A percentile compares a stretch with the other conserved stretches of the same genome.
Evolutionary conservation across 1,139 yeast genomes (phyloP).

Genomic region (Suhomyces maxii): DNA sequence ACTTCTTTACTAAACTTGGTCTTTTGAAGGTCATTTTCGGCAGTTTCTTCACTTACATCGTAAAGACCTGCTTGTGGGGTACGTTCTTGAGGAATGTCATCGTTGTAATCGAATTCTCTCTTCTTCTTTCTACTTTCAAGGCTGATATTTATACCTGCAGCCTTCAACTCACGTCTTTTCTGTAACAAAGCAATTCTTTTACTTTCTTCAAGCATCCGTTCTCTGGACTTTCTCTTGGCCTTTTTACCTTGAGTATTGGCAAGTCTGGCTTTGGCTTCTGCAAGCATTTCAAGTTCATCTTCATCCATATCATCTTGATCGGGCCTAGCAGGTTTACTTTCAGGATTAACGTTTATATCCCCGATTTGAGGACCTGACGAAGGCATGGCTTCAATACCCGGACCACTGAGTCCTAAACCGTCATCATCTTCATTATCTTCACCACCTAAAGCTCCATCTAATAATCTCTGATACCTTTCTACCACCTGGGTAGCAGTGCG

Average conservation of each 20-base stretch:
- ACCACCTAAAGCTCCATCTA: constrained; percentile 53
- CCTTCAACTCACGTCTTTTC: constrained; percentile 80
- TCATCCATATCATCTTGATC: constrained; percentile 80
- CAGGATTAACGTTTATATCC: constrained; percentile 70
- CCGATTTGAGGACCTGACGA: constrained; percentile 47
- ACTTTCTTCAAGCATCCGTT: constrained; percentile 72
- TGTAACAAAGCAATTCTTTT: constrained; percentile 74
- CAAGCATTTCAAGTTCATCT: constrained; percentile 87
- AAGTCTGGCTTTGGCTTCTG: constrained; percentile 89
- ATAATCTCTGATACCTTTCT: constrained; percentile 77
- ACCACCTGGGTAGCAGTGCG: constrained; percentile 86
- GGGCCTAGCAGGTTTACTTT: constrained; percentile 80
- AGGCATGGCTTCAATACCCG: constrained; percentile 58
- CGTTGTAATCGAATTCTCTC: constrained; percentile 76
- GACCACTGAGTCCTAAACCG: constrained; percentile 48
- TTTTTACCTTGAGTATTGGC: constrained; percentile 95
- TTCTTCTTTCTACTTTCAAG: constrained; percentile 49
- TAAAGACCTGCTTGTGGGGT: constrained; percentile 70
- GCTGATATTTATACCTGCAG: constrained; percentile 72
- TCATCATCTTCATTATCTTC: constrained; percentile 21
- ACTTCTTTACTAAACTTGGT: constrained; percentile 48
- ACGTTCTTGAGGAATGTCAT: constrained; percentile 79
- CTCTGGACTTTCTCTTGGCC: constrained; percentile 88
- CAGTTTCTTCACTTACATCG: constrained; percentile 62
- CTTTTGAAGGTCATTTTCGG: constrained; percentile 37